Evolutionary conservation across 495 filamentous ascomycete species (phyloP).

Genomic region (Saxispiralis lemnorum): DNA sequence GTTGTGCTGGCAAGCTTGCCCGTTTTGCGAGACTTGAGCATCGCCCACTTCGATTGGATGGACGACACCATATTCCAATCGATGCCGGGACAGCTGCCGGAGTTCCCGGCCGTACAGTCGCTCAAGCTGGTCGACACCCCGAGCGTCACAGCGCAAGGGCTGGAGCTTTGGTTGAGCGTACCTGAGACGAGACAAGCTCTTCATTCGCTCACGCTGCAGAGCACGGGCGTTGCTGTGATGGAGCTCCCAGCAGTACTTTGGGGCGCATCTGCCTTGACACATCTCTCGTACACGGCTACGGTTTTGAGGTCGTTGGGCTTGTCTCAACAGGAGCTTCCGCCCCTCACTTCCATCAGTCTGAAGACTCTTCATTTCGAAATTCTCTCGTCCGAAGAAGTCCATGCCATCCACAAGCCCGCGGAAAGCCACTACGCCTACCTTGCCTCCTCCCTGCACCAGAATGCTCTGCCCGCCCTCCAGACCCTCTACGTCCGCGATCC

Average conservation of each 20-base stretch:
- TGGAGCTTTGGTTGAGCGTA: constrained; percentile 42
- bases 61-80: constrained; percentile 55
- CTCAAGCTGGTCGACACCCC: constrained; percentile 51
- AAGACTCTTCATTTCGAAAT: constrained; percentile 68
- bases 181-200: constrained; percentile 30
- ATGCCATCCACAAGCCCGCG: constrained; percentile 40
- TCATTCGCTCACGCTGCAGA: constrained; percentile 41
- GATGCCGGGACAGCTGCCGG: constrained; percentile 37
- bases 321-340: constrained; percentile 32
- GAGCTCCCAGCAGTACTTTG: constrained; percentile 47
- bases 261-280: constrained; percentile 40
- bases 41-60: constrained; percentile 49
- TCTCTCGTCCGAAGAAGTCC: constrained; percentile 36
- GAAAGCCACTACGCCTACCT: constrained; percentile 73
- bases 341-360: constrained; percentile 48
- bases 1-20: constrained; percentile 49
- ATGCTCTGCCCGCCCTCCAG: constrained; percentile 50
- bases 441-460: constrained; percentile 58
- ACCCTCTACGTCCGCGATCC: constrained; percentile 74
- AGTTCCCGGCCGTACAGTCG: constrained; percentile 52
- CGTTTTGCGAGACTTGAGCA: constrained; percentile 49
- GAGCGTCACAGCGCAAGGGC: constrained; percentile 49
- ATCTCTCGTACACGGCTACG: constrained; percentile 47
- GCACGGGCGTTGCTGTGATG: constrained; percentile 47
- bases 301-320: constrained; percentile 49